A percentile compares a stretch with the other conserved stretches of the same genome.
Evolutionary conservation across 495 filamentous ascomycete genomes (phyloP).

Genomic region (Poronia punctata): DNA sequence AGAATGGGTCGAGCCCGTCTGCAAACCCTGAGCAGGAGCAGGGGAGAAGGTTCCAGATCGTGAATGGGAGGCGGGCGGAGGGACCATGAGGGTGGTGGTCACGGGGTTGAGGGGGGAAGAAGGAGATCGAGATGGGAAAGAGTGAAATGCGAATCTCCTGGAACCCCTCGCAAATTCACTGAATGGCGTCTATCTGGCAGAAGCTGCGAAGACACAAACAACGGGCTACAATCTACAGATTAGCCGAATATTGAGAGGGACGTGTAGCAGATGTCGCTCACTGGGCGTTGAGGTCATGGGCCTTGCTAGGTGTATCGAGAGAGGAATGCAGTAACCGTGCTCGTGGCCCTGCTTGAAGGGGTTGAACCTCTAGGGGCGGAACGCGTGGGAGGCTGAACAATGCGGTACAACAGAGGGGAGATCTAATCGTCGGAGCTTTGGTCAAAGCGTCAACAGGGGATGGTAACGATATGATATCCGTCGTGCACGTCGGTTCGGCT

Average conservation of each 20-base stretch:
- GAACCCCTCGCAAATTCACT: slow-evolving; percentile 21
- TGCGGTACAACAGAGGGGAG: too few relatives aligned
- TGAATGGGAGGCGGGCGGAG: slow-evolving; percentile 27
- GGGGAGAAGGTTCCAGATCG: slow-evolving; percentile 50
- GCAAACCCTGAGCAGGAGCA: slow-evolving; percentile 44
- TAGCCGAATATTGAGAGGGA: slow-evolving; percentile 7
- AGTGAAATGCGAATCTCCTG: slow-evolving; percentile 22
- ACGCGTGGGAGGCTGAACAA: too few relatives aligned
- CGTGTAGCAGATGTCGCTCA: slow-evolving; percentile 13
- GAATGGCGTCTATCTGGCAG: slow-evolving; percentile 4
- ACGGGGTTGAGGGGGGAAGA: slow-evolving; percentile 15
- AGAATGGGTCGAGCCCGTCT: slow-evolving; percentile 42
- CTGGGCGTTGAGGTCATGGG: slow-evolving; percentile 23
- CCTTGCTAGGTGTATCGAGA: slow-evolving; percentile 9
- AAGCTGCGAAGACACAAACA: slow-evolving; percentile 1
- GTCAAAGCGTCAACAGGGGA: too few relatives aligned
- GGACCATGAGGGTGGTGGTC: slow-evolving; percentile 31
- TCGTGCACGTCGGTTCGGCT: too few relatives aligned
- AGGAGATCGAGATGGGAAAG: slow-evolving; percentile 12
- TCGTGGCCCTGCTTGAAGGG: too few relatives aligned
- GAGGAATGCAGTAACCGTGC: neutral
- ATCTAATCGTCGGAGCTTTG: too few relatives aligned
- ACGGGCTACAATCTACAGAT: slow-evolving; percentile 1
- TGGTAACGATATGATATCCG: too few relatives aligned
- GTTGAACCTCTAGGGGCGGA: too few relatives aligned